Evolutionary conservation across 768 basidiomycete genomes (phyloP).

Genomic region (Ramaria rubella): DNA sequence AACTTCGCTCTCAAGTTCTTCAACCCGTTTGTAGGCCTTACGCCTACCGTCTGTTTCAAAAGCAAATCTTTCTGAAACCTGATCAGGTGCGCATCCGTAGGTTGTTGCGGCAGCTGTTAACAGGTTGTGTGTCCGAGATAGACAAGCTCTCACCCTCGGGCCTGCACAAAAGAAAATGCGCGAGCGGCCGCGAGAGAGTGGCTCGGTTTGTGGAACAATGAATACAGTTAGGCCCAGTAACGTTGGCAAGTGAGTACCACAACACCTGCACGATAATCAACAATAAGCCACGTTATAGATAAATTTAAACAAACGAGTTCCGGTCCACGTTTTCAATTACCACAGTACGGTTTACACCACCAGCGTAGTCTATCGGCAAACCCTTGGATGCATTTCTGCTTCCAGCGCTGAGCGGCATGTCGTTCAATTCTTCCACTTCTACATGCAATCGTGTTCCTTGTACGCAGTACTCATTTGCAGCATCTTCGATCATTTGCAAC

Average conservation of each 20-base stretch:
- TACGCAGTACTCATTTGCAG: conserved; percentile 61
- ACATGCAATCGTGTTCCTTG: conserved; percentile 63
- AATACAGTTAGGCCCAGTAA: conserved; percentile 69
- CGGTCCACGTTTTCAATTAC: conserved; percentile 78
- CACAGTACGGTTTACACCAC: conserved; percentile 71
- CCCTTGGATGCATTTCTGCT: conserved; percentile 25
- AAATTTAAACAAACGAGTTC: conserved; percentile 52
- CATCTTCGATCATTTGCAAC: conserved; percentile 51
- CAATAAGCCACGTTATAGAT: not conserved
- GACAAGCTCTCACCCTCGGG: conserved; percentile 59
- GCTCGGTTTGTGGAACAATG: conserved; percentile 62
- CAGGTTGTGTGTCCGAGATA: conserved; percentile 49
- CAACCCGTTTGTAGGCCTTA: conserved; percentile 57
- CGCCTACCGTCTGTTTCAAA: conserved; percentile 64
- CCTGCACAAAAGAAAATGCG: conserved; percentile 82
- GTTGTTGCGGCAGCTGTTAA: conserved; percentile 51
- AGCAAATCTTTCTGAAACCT: conserved; percentile 61
- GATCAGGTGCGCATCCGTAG: conserved; percentile 60
- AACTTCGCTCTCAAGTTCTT: conserved; percentile 63
- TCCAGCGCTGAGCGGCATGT: conserved; percentile 11
- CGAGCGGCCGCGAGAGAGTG: conserved; percentile 53
- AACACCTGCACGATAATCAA: conserved; percentile 45
- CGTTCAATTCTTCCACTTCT: conserved; percentile 65
- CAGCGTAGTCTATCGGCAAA: conserved; percentile 68
- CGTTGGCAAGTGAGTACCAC: conserved; percentile 78